phyloP scores from a whole-genome alignment of 2,329 filamentous ascomycete species.

The Pestalotiopsis sp. region DNA sequence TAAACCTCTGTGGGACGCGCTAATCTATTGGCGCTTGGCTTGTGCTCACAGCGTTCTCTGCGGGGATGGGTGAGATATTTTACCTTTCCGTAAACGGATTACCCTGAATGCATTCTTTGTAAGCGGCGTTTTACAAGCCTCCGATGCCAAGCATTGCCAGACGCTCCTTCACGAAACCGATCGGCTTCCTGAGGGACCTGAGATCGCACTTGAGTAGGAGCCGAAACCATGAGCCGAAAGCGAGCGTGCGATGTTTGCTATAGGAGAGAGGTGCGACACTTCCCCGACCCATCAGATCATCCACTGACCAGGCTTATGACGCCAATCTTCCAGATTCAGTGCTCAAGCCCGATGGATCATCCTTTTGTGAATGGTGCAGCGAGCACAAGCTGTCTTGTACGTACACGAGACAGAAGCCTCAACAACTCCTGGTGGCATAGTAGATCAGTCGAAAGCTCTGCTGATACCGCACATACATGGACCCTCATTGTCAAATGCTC shows the following conservation, averaged over 20 bases:
- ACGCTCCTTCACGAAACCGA: neutral
- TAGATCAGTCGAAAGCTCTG: neutral
- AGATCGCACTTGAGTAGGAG: neutral
- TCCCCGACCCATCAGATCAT: neutral
- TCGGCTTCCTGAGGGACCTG: neutral
- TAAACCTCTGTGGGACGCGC: no score
- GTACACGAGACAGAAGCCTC: neutral
- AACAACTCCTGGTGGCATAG: neutral
- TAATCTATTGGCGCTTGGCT: no score
- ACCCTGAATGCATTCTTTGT: neutral
- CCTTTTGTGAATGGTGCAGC: neutral
- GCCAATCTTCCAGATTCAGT: neutral
- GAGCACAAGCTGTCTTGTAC: neutral
- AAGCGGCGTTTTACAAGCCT: neutral
- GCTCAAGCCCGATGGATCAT: neutral
- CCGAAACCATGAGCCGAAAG: neutral
- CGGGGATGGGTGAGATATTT: no score
- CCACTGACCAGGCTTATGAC: neutral
- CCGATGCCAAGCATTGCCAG: neutral
- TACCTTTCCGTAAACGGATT: no score
- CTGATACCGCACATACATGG: neutral
- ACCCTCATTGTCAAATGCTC: neutral
- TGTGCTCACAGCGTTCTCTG: no score
- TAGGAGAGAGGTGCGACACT: neutral
- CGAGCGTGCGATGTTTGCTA: neutral